Conservation (phyloP, 2,329 filamentous ascomycete genomes). For the Colletotrichum eleusines region DNA sequence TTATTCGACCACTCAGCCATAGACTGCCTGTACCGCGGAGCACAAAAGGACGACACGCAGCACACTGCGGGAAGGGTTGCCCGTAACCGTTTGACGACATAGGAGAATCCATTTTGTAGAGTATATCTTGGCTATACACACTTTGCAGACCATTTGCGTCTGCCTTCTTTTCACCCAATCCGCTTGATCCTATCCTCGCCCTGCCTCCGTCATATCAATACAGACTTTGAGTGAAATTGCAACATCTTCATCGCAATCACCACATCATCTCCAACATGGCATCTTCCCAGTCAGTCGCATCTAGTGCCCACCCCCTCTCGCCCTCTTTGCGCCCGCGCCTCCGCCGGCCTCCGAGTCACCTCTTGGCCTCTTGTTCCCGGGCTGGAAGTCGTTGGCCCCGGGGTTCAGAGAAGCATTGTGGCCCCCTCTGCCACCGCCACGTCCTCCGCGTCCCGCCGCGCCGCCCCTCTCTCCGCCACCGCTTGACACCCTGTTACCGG, state of each 20-base stretch:
- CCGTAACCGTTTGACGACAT: conserved; percentile 5
- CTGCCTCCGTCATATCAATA: conserved; percentile 30
- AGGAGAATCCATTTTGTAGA: conserved; percentile 35
- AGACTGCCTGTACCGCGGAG: neutral
- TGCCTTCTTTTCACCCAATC: conserved; percentile 19
- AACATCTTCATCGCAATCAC: conserved; percentile 15
- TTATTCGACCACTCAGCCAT: neutral
- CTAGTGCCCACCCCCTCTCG: conserved; percentile 54
- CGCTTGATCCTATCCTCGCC: neutral
- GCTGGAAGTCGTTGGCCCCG: conserved; percentile 67
- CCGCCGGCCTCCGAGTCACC: conserved; percentile 62
- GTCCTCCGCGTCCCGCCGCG: conserved; percentile 49
- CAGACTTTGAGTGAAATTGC: conserved; percentile 22
- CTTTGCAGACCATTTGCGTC: neutral
- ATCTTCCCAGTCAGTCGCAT: neutral
- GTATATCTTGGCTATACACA: conserved; percentile 38
- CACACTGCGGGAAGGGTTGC: too few relatives aligned
- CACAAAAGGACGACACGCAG: too few relatives aligned
- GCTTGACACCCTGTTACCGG: conserved; percentile 52
- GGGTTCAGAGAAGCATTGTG: conserved; percentile 60
- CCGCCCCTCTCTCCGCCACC: conserved; percentile 52
- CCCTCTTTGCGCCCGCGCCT: conserved; percentile 56
- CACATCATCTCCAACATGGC: conserved; percentile 17
- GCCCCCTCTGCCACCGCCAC: conserved; percentile 59
- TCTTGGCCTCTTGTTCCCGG: conserved; percentile 68